Conservation (phyloP, 331 rosid species). For the Quercus tomentella region DNA sequence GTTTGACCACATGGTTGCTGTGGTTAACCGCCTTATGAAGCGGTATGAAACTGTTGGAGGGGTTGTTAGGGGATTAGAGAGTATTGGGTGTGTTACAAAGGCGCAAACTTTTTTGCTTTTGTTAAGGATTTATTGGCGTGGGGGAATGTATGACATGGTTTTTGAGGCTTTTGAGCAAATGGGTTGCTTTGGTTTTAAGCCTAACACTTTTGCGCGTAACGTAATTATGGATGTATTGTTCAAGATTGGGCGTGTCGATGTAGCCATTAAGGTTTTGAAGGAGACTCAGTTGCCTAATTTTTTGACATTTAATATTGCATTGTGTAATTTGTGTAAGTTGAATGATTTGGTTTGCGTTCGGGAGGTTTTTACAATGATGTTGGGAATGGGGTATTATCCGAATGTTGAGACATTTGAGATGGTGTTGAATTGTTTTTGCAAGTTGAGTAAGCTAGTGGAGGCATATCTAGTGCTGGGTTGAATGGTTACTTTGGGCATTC, state of each 20-base stretch:
- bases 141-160: conserved; percentile 38
- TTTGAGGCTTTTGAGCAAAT: conserved; percentile 44
- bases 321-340: conserved; percentile 41
- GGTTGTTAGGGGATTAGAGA: conserved; percentile 33
- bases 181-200: conserved; percentile 36
- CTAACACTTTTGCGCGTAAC: conserved; percentile 52
- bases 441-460: conserved; percentile 31
- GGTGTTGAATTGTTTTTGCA: conserved; percentile 52
- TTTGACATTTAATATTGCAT: conserved; percentile 47
- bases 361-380: conserved; percentile 36
- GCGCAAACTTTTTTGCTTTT: conserved; percentile 46
- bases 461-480: conserved; percentile 54
- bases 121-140: conserved; percentile 54
- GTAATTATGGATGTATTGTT: conserved; percentile 53
- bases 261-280: conserved; percentile 37
- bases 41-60: conserved; percentile 34
- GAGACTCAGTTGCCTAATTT: conserved; percentile 45
- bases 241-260: conserved; percentile 31
- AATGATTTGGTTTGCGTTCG: conserved; percentile 24
- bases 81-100: conserved; percentile 41
- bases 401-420: conserved; percentile 36
- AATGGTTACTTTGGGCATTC: conserved; percentile 42
- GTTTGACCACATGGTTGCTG: conserved; percentile 37
- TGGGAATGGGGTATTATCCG: conserved; percentile 42
- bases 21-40: conserved; percentile 28